Percentiles rank a stretch among this genome's conserved stretches.
These are phyloP conservation scores for Epichloe amarillans DNA, from an alignment of 2,329 filamentous ascomycete species.

Conservation along the genomic window DNA sequence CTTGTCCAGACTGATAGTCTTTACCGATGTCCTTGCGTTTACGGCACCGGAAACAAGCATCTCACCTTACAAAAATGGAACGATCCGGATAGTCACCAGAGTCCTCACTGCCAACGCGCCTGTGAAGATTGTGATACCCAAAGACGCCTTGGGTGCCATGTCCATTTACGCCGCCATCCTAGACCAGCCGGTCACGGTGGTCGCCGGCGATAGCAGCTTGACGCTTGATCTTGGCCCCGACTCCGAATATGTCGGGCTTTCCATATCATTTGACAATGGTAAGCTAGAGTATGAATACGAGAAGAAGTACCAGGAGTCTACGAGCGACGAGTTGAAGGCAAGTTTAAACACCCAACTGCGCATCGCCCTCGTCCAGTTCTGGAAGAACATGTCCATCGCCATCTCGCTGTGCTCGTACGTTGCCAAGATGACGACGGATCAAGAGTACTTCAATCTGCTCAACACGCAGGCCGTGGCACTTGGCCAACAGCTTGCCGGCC, in stretches of 20 bases:
- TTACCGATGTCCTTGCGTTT: not conserved
- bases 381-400: not conserved
- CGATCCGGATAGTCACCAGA: not conserved
- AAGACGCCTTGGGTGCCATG: fast-evolving
- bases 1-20: not conserved
- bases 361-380: not conserved
- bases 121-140: not conserved
- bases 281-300: not conserved
- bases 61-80: not conserved
- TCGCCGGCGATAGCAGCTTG: not conserved
- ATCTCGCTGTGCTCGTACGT: not conserved
- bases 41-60: not conserved
- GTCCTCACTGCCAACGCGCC: not conserved
- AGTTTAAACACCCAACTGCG: not conserved
- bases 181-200: not conserved
- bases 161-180: not conserved
- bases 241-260: not conserved
- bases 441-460: not conserved
- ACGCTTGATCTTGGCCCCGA: not conserved
- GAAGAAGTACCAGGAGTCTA: not conserved
- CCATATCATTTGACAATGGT: not conserved
- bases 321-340: not conserved
- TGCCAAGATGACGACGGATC: not conserved
- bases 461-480: not conserved
- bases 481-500: not conserved